Evolutionary conservation across 2,329 filamentous ascomycete genomes (phyloP), one percentile per base, ranked within the genome.

Genomic region (Xylaria sp.): DNA sequence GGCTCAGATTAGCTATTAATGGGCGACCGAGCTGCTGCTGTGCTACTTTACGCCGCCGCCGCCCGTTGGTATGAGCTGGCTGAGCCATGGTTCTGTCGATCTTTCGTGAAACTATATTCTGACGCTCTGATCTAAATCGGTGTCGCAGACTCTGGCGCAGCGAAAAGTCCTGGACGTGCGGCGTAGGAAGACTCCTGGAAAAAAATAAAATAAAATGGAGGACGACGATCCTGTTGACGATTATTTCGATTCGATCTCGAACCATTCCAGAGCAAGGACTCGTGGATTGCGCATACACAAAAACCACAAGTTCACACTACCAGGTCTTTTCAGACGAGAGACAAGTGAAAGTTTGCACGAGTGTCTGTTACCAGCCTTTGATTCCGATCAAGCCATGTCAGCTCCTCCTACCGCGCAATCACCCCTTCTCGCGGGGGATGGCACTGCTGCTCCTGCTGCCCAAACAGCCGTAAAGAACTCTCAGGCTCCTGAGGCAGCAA

Each of bases 111-210:
- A 60, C 61, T 14, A 15, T 17, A 35, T 19, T n/a, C 60, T 50
- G 56, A 60, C 51, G 60, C 57, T 23, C 33, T 56, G 51, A 52
- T 56, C 51, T 50, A 52, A 55, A 51, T 60, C 21, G 51, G 45
- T 31, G 28, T 46, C 31, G 31, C 17, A 3, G 11, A 31, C 19
- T 33, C 15, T 35, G 56, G 51, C 57, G 51, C 35, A 60, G 61
- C 40, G 52, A 51, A n/a, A 40, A n/a, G n/a, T 46, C 17, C 56
- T 47, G 33, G 3, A 9, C 19, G 8, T 35, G 31, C 51, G 56
- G 38, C 46, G 15, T 28, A 8, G 28, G 9, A 53, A 11, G 6
- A 8, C 25, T 38, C 9, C n/a, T n/a, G n/a, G n/a, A n/a, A n/a
- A n/a, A n/a, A n/a, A n/a, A n/a, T n/a, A n/a, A 9, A 19, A 25